These are phyloP conservation scores for Alloteropsis angusta DNA, from an alignment of 202 grass and related monocot species.

Conservation along the genomic window DNA sequence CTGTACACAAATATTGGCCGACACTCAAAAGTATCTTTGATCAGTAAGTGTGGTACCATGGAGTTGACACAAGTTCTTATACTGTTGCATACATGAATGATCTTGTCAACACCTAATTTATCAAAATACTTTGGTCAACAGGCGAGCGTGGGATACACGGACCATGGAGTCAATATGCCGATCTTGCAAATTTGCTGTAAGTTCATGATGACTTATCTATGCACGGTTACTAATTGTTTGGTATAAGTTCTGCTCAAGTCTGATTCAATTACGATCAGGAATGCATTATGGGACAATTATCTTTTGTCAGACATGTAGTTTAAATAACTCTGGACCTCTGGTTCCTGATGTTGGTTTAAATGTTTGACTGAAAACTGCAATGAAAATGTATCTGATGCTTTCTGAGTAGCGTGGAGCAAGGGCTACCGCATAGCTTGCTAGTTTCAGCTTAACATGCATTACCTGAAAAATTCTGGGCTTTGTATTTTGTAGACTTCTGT, in stretches of 20 bases:
- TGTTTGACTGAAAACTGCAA: background rate
- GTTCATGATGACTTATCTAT: conserved; percentile 22
- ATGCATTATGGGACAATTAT: background rate
- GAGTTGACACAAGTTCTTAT: conserved; percentile 10
- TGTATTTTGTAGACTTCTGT: background rate
- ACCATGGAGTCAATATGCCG: conserved; percentile 96
- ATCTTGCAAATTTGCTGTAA: conserved; percentile 97
- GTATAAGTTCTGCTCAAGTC: conserved; percentile 19
- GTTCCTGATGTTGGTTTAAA: background rate
- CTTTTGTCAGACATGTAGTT: background rate
- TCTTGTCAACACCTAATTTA: background rate
- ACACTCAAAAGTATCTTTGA: conserved; percentile 89
- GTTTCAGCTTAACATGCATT: background rate
- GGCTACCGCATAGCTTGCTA: background rate
- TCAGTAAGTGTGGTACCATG: conserved; percentile 44
- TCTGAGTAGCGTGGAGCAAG: background rate
- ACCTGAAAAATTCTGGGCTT: background rate
- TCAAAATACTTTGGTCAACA: conserved; percentile 35
- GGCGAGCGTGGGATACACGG: conserved; percentile 90
- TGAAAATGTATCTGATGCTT: background rate
- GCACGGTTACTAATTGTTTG: conserved; percentile 16
- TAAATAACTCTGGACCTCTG: background rate
- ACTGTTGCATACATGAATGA: background rate
- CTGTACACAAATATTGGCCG: conserved; percentile 79
- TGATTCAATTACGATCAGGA: background rate